Conservation (phyloP, 148 eudicot species). For the Fagopyrum esculentum region DNA sequence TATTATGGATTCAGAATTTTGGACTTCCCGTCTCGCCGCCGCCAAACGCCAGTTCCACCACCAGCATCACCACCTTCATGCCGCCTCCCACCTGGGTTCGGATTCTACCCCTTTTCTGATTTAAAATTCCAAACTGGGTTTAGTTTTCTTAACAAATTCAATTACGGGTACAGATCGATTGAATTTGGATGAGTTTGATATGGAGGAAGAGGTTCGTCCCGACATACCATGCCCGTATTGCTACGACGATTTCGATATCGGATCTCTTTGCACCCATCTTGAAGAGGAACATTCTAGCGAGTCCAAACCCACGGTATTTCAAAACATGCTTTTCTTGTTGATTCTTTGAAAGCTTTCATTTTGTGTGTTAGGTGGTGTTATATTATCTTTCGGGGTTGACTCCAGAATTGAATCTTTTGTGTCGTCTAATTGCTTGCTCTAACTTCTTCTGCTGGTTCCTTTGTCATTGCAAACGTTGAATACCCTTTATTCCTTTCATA, state of each 20-base stretch:
- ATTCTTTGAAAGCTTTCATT: too few species aligned
- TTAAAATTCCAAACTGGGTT: conserved; percentile 11
- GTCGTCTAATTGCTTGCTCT: too few species aligned
- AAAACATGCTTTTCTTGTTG: too few species aligned
- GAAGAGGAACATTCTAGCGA: conserved; percentile 85
- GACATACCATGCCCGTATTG: conserved; percentile 89
- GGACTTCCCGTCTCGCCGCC: conserved; percentile 79
- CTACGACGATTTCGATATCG: conserved; percentile 76
- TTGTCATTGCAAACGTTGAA: too few species aligned
- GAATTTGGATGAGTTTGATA: conserved; percentile 73
- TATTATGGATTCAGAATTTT: conserved; percentile 74
- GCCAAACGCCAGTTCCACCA: conserved; percentile 77
- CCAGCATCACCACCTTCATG: conserved; percentile 31
- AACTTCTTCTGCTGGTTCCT: too few species aligned
- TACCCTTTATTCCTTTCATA: too few species aligned
- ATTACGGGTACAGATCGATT: conserved; percentile 54
- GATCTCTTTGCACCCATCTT: conserved; percentile 72
- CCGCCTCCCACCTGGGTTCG: conserved; percentile 52
- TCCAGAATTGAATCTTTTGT: too few species aligned
- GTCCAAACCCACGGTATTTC: conserved; percentile 49
- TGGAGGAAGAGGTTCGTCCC: conserved; percentile 68
- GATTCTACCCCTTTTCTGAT: not conserved
- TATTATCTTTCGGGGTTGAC: too few species aligned
- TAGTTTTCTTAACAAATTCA: not conserved
- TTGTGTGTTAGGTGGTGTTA: too few species aligned